Conservation (phyloP, 176 grass and related monocot species). For the Oryza meyeriana region DNA sequence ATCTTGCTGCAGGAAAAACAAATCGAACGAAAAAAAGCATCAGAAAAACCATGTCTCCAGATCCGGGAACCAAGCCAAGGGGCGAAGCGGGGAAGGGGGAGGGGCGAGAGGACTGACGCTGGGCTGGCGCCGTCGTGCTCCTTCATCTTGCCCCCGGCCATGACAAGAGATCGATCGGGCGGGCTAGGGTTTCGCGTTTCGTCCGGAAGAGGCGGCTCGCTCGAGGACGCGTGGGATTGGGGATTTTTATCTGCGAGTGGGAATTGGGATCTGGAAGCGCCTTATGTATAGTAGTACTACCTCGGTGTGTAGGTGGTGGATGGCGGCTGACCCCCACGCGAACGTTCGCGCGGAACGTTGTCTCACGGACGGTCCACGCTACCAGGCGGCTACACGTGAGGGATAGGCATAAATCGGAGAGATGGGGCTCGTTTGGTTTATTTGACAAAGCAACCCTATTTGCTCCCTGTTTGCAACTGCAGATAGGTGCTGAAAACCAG, state of each 20-base stretch:
- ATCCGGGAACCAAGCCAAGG: neutral
- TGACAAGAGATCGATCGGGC: neutral
- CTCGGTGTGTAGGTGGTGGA: neutral
- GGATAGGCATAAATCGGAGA: too few relatives aligned
- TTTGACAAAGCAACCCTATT: too few relatives aligned
- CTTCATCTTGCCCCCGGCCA: slow-evolving; percentile 57
- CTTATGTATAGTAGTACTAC: too few relatives aligned
- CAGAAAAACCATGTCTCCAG: neutral
- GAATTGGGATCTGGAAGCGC: neutral
- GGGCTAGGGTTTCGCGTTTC: slow-evolving; percentile 25
- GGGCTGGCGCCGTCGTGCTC: slow-evolving; percentile 80
- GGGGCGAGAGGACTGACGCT: slow-evolving; percentile 43
- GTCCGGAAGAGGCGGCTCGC: neutral
- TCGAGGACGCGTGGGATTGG: neutral
- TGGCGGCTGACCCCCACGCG: too few relatives aligned
- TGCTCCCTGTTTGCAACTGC: too few relatives aligned
- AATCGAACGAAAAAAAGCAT: neutral
- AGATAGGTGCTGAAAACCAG: too few relatives aligned
- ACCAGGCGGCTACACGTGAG: too few relatives aligned
- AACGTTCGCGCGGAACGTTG: too few relatives aligned
- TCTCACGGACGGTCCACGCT: too few relatives aligned
- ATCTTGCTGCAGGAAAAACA: slow-evolving; percentile 60
- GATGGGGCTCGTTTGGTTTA: too few relatives aligned
- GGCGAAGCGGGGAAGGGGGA: neutral
- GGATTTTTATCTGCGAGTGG: neutral